Conservation (phyloP, 208 protist species). For the Entamoeba invadens region DNA sequence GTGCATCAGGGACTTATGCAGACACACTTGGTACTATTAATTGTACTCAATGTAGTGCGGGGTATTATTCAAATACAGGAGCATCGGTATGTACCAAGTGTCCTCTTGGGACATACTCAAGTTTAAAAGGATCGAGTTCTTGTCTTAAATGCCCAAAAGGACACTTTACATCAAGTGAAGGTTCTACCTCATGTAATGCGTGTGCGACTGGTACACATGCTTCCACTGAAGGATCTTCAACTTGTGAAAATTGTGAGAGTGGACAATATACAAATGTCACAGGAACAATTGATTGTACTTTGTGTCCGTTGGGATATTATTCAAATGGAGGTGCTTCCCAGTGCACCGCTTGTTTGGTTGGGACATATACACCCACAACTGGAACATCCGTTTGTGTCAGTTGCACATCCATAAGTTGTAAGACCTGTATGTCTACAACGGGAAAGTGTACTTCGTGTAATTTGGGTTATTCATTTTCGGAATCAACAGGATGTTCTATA, state of each 20-base stretch:
- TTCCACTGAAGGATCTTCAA: too few relatives aligned
- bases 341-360: not conserved
- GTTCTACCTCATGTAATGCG: not conserved
- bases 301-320: too few relatives aligned
- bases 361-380: not conserved
- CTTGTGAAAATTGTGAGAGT: too few relatives aligned
- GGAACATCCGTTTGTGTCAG: not conserved
- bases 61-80: not conserved
- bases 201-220: too few relatives aligned
- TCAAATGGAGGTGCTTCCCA: not conserved
- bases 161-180: not conserved
- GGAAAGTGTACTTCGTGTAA: too few relatives aligned
- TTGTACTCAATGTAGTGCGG: not conserved
- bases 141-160: not conserved
- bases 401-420: too few relatives aligned
- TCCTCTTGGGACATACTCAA: not conserved
- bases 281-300: too few relatives aligned
- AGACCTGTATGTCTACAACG: too few relatives aligned
- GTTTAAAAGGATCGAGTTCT: not conserved
- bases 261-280: too few relatives aligned
- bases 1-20: not conserved
- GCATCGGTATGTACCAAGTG: not conserved
- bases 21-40: not conserved
- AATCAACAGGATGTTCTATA: not conserved
- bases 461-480: not conserved